Evolutionary conservation across 495 filamentous ascomycete species (phyloP).

Genomic region (Talaromyces stipitatus): DNA sequence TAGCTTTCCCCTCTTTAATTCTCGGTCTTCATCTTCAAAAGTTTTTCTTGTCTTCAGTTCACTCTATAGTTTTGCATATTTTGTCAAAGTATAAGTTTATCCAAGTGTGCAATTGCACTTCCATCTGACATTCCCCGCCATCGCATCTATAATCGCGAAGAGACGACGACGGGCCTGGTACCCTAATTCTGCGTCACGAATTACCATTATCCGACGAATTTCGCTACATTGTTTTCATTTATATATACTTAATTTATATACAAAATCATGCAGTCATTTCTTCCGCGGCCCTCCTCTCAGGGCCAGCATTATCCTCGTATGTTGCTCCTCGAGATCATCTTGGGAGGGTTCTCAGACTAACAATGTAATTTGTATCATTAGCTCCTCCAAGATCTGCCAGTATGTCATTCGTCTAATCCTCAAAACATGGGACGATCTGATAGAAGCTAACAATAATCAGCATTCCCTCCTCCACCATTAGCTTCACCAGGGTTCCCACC

Average conservation of each 20-base stretch:
- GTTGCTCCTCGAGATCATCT: neutral
- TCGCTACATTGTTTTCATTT: neutral
- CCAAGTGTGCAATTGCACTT: no score
- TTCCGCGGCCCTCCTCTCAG: constrained; percentile 11
- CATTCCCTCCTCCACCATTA: constrained; percentile 11
- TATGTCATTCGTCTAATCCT: constrained; percentile 1
- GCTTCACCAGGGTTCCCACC: constrained; percentile 20
- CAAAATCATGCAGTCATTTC: constrained; percentile 8
- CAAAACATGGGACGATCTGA: neutral
- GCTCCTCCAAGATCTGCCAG: constrained; percentile 13
- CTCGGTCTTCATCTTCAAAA: no score
- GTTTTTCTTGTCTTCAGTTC: no score
- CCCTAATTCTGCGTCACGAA: neutral
- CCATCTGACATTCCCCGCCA: neutral
- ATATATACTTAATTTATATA: neutral
- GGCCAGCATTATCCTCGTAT: constrained; percentile 12
- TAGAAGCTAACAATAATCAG: neutral
- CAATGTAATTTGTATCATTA: neutral
- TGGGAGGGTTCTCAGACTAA: neutral
- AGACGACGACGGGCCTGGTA: neutral
- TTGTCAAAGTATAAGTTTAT: no score
- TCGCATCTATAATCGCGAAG: neutral
- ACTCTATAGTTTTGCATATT: no score
- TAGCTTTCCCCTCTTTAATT: no score
- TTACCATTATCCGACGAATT: neutral